Evolutionary conservation across 2,329 filamentous ascomycete genomes (phyloP), one percentile per base, ranked within the genome.

Genomic region (Sclerotinia minor): DNA sequence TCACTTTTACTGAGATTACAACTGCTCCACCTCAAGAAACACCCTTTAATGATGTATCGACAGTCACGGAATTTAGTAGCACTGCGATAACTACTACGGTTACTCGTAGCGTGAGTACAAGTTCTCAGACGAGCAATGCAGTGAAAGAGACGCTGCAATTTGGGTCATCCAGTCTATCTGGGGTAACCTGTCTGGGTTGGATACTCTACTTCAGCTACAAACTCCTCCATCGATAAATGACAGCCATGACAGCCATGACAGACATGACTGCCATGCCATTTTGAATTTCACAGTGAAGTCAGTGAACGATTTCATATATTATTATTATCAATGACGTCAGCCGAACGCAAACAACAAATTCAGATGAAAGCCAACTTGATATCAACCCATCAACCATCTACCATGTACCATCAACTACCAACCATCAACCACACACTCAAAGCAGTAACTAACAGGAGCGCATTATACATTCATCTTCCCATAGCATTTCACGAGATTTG

Each of bases 121-220:
- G 29, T 19, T 61, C 65, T n/a, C 65, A 61, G 44, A 47, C 55
- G 29, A 67, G 55, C 55, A 47, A 13, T 49, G 50, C 65, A 7
- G 3, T 58, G 17, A 44, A 11, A 44, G 49, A 47, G 19, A 6
- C 6, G 8, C 32, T 63, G 6, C 35, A 45, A 13, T 19, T n/a
- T n/a, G 58, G 50, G 7, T 5, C 15, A 41, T 41, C 38, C 5
- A 41, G 38, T 41, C 38, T 64, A 19, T 49, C 41, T n/a, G 50
- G 50, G 8, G 17, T 67, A 3, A 11, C 59, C 2, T n/a, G 41
- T 49, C 49, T 67, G 15, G 50, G 17, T 38, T 67, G 65, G 65
- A 64, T 64, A 21, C 41, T 67, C 15, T 67, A 55, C 50, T 64
- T 67, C 29, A 41, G 49, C 59, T 67, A 49, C 59, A 57, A 29